Base-by-base conservation (phyloP, 176 grass and related monocot species). In the Phyllostachys edulis region DNA sequence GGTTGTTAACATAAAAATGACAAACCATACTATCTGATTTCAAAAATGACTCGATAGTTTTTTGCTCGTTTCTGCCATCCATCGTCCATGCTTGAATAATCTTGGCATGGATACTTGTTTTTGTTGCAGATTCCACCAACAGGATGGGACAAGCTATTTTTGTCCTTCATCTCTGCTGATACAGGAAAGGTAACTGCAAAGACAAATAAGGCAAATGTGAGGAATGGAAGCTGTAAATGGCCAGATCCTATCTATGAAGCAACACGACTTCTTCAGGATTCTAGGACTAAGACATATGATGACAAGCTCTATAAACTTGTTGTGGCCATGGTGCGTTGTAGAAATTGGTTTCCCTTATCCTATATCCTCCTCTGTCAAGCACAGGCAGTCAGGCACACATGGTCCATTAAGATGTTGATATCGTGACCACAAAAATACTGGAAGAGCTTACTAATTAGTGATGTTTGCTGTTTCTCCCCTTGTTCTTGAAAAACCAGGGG, bases 211-310 rank as follows among this genome's bases (percentile, higher is more conserved):
- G 87, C 91, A 70, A 99, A 92, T 85, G 93, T 96, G 57, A 92
- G 93, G 70, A 99, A 96, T 78, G 93, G 91, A 69, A 96, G 27
- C 69, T 99, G 96, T 73, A 99, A 92, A 90, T 99, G 96, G 96
- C 73, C 96, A 36, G 96, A 99, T 86, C 96, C 96, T 79, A 96
- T 99, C 69, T 99, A 99, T 81, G 96, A 99, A 90, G 92, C 93
- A 50, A 96, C 96, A 73, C 92, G 93, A 44, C 93, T 99, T 86
- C 85, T 99, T 85, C 96, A 90, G 84, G 93, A 99, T 91, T 50
- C 87, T 76, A 90, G 88, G 70, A 90, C 93, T 21, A 99, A 99
- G 92, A 87, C 83, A 44, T 96, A 96, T 27, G 96, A 99, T 76
- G 96, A 99, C 79, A 99, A 99, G 75, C 71, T 92, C 18, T 99